These are phyloP conservation scores for Hevea brasiliensis DNA, from an alignment of 345 rosid genomes.

Conservation along the genomic window DNA sequence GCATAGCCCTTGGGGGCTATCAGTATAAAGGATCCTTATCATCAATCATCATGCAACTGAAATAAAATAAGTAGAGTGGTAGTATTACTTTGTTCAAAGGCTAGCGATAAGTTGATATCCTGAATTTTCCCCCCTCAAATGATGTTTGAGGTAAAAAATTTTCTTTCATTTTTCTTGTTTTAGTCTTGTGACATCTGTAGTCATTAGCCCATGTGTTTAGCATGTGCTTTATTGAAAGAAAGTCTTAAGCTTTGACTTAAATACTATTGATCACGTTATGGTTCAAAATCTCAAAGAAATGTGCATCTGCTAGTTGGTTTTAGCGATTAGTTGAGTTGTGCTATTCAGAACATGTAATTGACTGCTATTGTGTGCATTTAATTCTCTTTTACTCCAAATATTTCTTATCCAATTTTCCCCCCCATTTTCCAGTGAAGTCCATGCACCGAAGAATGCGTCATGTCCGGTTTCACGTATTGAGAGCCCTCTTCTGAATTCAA, in stretches of 20 bases:
- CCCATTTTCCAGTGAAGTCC: constrained; percentile 20
- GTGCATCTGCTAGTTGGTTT: neutral
- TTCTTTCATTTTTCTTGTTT: neutral
- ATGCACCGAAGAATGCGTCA: constrained; percentile 21
- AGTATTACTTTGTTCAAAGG: neutral
- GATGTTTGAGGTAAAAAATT: neutral
- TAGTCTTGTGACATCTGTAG: neutral
- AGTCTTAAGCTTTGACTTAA: neutral
- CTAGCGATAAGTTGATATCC: no score
- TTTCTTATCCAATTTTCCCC: neutral
- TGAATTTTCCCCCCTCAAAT: no score
- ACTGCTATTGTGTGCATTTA: neutral
- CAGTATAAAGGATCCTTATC: neutral
- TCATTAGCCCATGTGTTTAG: neutral
- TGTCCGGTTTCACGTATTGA: constrained; percentile 28
- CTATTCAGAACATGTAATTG: neutral
- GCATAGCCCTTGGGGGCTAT: neutral
- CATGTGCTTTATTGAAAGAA: neutral
- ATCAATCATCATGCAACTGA: neutral
- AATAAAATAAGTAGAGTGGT: neutral
- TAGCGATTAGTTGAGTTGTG: neutral
- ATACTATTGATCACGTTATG: neutral
- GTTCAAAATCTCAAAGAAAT: neutral
- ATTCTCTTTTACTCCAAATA: neutral
- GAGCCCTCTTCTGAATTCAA: constrained; percentile 30